Base-by-base conservation (phyloP, 306 rosid species). In the Lathyrus aphaca region DNA sequence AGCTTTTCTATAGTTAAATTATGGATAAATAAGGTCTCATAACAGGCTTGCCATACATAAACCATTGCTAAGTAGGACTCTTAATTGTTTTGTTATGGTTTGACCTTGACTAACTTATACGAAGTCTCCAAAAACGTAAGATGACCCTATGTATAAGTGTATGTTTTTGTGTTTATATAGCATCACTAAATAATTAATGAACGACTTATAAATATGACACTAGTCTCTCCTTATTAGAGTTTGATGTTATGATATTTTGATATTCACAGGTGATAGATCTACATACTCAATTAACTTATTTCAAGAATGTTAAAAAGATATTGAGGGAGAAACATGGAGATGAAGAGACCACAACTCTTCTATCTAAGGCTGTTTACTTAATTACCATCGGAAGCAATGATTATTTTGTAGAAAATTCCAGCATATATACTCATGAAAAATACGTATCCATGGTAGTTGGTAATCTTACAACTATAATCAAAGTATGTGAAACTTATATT, bases 321-420 rank as follows among this genome's bases (percentile, higher is more conserved):
- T 11, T 86, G 51, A 91, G 73, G 44, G 57, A 78, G 14, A 75
- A 73, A 72, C 35, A 70, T 35, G 88, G 89, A 48, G 55, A 83
- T 18, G 76, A 61, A 57, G 79, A 80, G 66, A 81, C 83, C 71
- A 77, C 73, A 37, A 39, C 8, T 54, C 45, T 67, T 42, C 56
- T 86, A 13, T 79, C 92, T 68, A 80, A 74, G 75, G 92, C 87
- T 48, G 86, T 91, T 74, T 86, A 86, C 75, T 80, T 91, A 75
- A 76, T 88, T 44, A 62, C 72, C 74, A 71, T 82, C 1, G 96
- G 96, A 48, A 29, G 11, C 79, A 91, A 91, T 68, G 97, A 88
- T 66, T 91, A 88, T 74, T 38, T 5, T 12, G 3, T 1, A 53
- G 59, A 53, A 53, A 53, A 53, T 53, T 53, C 35, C 29, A 68